Base-by-base conservation (phyloP, 2,329 filamentous ascomycete species). In the Xylariaceae sp. region DNA sequence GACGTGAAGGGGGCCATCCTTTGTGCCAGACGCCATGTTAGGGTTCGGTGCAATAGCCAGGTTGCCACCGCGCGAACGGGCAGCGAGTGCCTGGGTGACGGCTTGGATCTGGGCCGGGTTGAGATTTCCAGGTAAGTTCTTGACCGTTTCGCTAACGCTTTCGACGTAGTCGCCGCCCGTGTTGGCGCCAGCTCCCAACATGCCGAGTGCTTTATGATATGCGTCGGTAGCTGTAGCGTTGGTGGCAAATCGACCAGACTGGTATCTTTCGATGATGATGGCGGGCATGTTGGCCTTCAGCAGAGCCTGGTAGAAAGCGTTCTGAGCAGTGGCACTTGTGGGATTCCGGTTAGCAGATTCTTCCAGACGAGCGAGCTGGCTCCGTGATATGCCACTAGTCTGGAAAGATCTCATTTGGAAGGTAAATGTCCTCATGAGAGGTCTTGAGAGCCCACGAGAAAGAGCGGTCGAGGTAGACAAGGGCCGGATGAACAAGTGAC, bases 331-430 rank as follows among this genome's bases (percentile, higher is more conserved):
- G 18, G 88, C 83, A 62, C 88, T 97, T 43, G 72, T 76, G 2
- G 92, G 88, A 55, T 95, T 94, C 63, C 88, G 85, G 65, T 97
- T 98, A 26, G 92, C 94, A 16, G 85, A 84, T 60, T 89, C 84
- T 66, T 98, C 92, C 52, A 89, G 76, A 50, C 87, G 85, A 23
- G 88, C 88, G 23, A 98, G 76, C 40, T 90, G 70, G 47, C 73
- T 79, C 44, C 74, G 70, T 31, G 78, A 73, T 38, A 78, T 66
- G 14, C 70, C 70, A 44, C 68, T 69, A 17, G 61, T 63, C 41
- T 69, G 65, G 53, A 71, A 70, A 31, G 46, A 46, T 45, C 63
- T 56, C 54, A 56, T 47, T 43, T 62, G 59, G 15, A 50, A 26
- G 16, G 50, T 28, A 18, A 41, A 39, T 15, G 46, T 28, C 12